Conservation (phyloP, 2,329 filamentous ascomycete species). For the Penicillium sp. region DNA sequence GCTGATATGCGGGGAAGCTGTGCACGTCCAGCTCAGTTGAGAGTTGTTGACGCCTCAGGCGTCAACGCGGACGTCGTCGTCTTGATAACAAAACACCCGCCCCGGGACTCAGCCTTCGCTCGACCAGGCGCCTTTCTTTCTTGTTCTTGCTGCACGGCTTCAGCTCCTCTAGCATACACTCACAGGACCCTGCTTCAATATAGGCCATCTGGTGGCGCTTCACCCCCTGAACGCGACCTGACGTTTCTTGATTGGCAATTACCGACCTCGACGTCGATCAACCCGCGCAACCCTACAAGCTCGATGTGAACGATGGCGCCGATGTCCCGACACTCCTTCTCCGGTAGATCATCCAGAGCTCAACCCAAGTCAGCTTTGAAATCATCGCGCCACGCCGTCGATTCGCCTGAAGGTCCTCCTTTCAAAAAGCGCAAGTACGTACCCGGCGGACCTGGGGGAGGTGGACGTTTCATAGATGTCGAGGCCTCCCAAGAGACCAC, state of each 20-base stretch:
- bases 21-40: constrained; percentile 12
- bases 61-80: constrained; percentile 17
- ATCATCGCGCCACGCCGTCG: constrained; percentile 25
- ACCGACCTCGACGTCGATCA: constrained; percentile 14
- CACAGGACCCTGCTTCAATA: neutral
- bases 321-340: constrained; percentile 27
- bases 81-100: constrained; percentile 22
- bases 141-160: neutral
- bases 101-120: neutral
- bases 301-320: constrained; percentile 31
- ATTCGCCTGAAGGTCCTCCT: constrained; percentile 56
- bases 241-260: constrained; percentile 20
- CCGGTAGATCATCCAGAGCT: constrained; percentile 28
- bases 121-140: constrained; percentile 3
- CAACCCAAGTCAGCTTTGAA: constrained; percentile 34
- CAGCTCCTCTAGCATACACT: neutral
- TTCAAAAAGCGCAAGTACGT: constrained; percentile 74
- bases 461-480: constrained; percentile 77
- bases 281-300: constrained; percentile 7
- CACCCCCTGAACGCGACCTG: constrained; percentile 17
- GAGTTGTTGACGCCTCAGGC: constrained; percentile 20
- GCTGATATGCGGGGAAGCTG: constrained; percentile 21
- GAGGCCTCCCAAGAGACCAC: constrained; percentile 49
- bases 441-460: constrained; percentile 81
- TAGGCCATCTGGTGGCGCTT: neutral